Evolutionary conservation across 1,284 basidiomycete genomes (phyloP).

Genomic region (Sanguinoderma infundibulare): DNA sequence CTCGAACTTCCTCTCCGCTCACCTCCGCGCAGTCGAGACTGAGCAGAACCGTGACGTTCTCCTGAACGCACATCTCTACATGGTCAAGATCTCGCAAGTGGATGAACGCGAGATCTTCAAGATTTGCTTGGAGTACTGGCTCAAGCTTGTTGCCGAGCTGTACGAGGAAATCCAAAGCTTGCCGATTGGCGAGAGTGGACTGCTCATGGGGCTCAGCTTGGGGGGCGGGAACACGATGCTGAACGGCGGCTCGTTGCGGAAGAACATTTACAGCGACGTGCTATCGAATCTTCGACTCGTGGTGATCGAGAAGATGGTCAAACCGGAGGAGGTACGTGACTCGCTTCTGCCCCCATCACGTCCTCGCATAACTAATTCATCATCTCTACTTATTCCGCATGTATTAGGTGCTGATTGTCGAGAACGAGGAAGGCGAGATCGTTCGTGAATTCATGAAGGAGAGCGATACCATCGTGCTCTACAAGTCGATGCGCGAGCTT

Average conservation of each 20-base stretch:
- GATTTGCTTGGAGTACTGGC: constrained; percentile 99
- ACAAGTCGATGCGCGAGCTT: constrained; percentile 99
- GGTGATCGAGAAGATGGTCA: constrained; percentile 99
- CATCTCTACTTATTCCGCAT: not conserved
- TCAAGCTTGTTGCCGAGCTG: constrained; percentile 97
- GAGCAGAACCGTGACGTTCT: constrained; percentile 92
- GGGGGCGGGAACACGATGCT: constrained; percentile 73
- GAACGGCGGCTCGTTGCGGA: constrained; percentile 81
- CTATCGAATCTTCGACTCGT: constrained; percentile 94
- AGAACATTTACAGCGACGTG: constrained; percentile 95
- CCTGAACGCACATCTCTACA: constrained; percentile 96
- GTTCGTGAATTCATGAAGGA: constrained; percentile 99
- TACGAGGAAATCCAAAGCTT: constrained; percentile 96
- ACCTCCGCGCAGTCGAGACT: constrained; percentile 92
- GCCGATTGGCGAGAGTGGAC: constrained; percentile 91
- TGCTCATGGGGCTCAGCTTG: constrained; percentile 92
- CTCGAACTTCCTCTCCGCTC: constrained; percentile 92
- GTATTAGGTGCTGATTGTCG: constrained; percentile 90
- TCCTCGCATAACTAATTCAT: not conserved
- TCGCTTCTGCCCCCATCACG: not conserved
- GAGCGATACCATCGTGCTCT: constrained; percentile 97
- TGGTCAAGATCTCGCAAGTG: constrained; percentile 98
- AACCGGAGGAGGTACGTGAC: constrained; percentile 91
- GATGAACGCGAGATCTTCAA: constrained; percentile 99
- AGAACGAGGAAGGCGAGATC: constrained; percentile 99